Percentiles rank a stretch among this genome's conserved stretches.
Conservation (phyloP, 1,139 yeast genomes). For the Geotrichum carabidarum region DNA sequence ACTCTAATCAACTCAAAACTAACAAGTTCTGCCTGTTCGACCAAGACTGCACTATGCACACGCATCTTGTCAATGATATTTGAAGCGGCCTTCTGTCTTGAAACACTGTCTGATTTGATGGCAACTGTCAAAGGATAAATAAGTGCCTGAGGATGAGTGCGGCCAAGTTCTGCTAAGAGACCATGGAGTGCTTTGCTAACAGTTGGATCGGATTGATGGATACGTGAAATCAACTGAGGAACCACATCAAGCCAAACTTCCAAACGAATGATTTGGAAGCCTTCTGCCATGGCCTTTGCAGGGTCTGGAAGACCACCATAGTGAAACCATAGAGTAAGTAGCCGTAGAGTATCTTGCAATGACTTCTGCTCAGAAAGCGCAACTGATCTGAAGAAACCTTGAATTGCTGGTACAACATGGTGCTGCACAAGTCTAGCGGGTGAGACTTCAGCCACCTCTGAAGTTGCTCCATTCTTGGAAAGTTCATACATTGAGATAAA, state of each 20-base stretch:
- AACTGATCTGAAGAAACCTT: slow-evolving; percentile 92
- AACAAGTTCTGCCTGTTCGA: slow-evolving; percentile 88
- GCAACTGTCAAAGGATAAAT: slow-evolving; percentile 96
- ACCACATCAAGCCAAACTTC: slow-evolving; percentile 95
- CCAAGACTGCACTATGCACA: slow-evolving; percentile 74
- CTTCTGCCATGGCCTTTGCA: slow-evolving; percentile 84
- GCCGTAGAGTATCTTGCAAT: slow-evolving; percentile 83
- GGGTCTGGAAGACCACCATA: slow-evolving; percentile 93
- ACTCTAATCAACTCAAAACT: slow-evolving; percentile 89
- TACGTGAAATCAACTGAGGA: slow-evolving; percentile 92
- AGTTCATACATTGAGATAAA: slow-evolving; percentile 62
- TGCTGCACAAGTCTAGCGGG: slow-evolving; percentile 63
- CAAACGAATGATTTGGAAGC: slow-evolving; percentile 79
- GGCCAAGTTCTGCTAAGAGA: slow-evolving; percentile 78
- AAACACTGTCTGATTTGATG: slow-evolving; percentile 84
- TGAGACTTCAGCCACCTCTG: slow-evolving; percentile 27
- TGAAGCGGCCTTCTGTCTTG: slow-evolving; percentile 85
- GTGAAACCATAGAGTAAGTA: slow-evolving; percentile 89
- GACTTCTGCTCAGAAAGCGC: slow-evolving; percentile 82
- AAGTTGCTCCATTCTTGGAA: slow-evolving; percentile 25
- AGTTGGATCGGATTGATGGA: slow-evolving; percentile 86
- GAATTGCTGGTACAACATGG: slow-evolving; percentile 90
- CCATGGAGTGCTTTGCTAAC: slow-evolving; percentile 79
- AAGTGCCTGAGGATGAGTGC: slow-evolving; percentile 94
- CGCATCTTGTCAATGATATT: slow-evolving; percentile 90